Evolutionary conservation across 257 asterid species (phyloP).

Genomic region (Solanum ossicruentum): DNA sequence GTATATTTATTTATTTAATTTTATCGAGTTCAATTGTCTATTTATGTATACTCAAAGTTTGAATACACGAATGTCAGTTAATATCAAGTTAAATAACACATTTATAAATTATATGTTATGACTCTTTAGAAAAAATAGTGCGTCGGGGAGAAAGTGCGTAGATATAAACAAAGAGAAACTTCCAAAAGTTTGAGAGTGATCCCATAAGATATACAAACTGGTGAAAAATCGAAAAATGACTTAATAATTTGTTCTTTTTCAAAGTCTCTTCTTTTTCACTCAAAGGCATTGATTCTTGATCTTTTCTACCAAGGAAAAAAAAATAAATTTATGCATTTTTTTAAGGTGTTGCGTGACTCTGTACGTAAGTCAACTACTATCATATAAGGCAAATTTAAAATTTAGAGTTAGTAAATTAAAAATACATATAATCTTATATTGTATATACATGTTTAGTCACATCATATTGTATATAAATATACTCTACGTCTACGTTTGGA

Average conservation of each 20-base stretch:
- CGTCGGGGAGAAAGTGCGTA: neutral
- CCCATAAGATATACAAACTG: neutral
- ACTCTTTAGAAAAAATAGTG: neutral
- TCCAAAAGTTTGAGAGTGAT: slow-evolving; percentile 10
- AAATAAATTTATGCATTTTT: neutral
- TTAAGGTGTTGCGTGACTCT: neutral
- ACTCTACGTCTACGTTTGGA: neutral
- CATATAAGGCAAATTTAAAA: neutral
- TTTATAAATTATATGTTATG: neutral
- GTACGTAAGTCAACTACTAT: neutral
- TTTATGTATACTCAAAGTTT: neutral
- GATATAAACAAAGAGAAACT: slow-evolving; percentile 22
- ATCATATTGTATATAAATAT: neutral
- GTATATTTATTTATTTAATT: neutral
- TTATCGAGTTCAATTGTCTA: neutral
- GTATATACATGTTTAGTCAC: neutral
- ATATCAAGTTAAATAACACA: neutral
- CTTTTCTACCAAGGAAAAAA: neutral
- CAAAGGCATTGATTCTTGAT: neutral
- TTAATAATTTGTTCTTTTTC: neutral
- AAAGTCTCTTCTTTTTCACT: neutral
- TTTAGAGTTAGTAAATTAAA: neutral
- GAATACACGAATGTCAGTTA: neutral
- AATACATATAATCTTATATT: neutral
- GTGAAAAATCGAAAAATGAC: neutral